phyloP scores from a whole-genome alignment of 2,329 filamentous ascomycete species.

The Beauveria sp. region DNA sequence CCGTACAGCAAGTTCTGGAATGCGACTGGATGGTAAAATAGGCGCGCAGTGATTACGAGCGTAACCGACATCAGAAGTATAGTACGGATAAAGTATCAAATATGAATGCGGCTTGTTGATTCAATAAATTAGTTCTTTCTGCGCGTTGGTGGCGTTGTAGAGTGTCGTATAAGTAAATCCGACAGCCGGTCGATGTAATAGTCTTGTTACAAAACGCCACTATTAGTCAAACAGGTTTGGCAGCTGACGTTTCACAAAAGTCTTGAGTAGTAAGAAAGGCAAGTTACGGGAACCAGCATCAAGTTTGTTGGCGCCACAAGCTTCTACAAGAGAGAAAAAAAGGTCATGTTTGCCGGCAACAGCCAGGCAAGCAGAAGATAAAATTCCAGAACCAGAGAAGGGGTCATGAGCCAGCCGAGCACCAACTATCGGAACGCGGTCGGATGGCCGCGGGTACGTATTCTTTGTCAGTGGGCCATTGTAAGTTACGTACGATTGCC shows the following conservation, averaged over 20 bases:
- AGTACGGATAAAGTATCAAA: neutral
- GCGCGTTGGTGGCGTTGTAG: too few relatives aligned
- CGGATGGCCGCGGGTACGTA: neutral
- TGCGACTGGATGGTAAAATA: slow-evolving; percentile 14
- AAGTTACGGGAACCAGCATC: neutral
- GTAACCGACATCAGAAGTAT: neutral
- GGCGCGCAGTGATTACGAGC: slow-evolving; percentile 17
- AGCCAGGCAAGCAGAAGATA: neutral
- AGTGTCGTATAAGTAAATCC: too few relatives aligned
- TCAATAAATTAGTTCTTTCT: too few relatives aligned
- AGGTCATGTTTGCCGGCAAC: neutral
- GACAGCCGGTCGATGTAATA: too few relatives aligned
- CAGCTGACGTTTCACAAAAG: too few relatives aligned
- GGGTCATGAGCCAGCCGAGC: neutral
- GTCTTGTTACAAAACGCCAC: neutral
- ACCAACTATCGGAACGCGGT: neutral
- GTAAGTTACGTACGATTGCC: too few relatives aligned
- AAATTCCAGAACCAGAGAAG: neutral
- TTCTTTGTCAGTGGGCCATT: neutral
- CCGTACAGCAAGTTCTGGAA: slow-evolving; percentile 7
- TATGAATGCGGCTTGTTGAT: too few relatives aligned
- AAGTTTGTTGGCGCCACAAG: slow-evolving; percentile 1
- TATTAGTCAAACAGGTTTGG: too few relatives aligned
- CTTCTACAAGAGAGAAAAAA: neutral
- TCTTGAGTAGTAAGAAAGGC: neutral